Percentiles rank a stretch among this genome's conserved stretches.
phyloP scores from a whole-genome alignment of 768 basidiomycete genomes.

The Rhodocollybia butyracea region DNA sequence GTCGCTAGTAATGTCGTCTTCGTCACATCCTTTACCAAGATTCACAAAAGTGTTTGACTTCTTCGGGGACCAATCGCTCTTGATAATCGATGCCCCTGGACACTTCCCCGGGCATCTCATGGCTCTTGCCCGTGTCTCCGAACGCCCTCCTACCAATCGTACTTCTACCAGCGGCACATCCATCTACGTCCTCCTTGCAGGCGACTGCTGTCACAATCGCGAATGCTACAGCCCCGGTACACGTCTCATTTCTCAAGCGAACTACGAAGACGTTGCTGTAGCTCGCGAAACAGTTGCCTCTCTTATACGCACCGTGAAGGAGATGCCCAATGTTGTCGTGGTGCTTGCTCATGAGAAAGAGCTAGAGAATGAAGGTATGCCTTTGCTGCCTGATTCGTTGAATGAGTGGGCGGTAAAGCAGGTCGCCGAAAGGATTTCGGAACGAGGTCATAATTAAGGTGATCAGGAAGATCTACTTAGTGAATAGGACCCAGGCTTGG shows the following conservation, averaged over 20 bases:
- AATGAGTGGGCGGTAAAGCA: not conserved
- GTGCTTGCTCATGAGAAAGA: slow-evolving; percentile 5
- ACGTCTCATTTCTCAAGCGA: not conserved
- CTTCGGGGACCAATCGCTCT: slow-evolving; percentile 10
- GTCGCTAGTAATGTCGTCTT: no score
- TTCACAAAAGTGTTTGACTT: not conserved
- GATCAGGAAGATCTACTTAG: no score
- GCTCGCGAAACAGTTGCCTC: not conserved
- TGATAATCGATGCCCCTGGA: slow-evolving; percentile 12
- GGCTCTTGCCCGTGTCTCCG: slow-evolving; percentile 10
- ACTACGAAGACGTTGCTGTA: not conserved
- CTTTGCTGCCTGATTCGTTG: not conserved
- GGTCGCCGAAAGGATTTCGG: no score
- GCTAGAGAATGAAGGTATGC: slow-evolving; percentile 2
- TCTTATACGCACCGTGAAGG: not conserved
- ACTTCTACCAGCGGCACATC: not conserved
- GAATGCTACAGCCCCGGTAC: not conserved
- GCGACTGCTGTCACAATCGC: slow-evolving; percentile 1
- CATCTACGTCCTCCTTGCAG: not conserved
- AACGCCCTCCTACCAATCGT: no score
- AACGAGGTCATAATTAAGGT: no score
- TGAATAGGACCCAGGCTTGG: no score
- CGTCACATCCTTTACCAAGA: not conserved
- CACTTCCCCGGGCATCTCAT: slow-evolving; percentile 12
- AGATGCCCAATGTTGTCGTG: not conserved